Evolutionary conservation across 2,329 filamentous ascomycete genomes (phyloP), one percentile per base, ranked within the genome.

Genomic region (Aspergillus cejpii): DNA sequence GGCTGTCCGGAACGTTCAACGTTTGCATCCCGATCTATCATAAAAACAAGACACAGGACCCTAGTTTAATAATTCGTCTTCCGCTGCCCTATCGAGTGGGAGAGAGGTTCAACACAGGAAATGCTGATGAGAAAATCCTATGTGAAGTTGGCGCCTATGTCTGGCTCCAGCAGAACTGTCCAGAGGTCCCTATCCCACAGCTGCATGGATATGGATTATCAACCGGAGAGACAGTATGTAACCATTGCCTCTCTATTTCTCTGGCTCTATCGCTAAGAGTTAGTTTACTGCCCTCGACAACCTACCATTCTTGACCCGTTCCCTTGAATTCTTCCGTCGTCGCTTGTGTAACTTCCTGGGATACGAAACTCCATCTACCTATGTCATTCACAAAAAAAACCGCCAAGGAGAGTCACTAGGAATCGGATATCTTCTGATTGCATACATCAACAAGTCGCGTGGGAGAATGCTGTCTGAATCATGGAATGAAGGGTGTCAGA

Each of bases 81-180:
- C 56, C 55, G 3, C 45, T 62, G 2, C 58, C 56, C 4, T 59
- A 61, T 34, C 47, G 48, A 6, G 37, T 59, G 3, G 60, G 54
- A 3, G 57, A 63, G 15, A 39, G 37, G 1, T 50, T 45, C 33
- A 26, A 45, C 17, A 52, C 58, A 12, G 56, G 56, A 6, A 63
- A 61, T 42, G 44, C 41, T 6, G 58, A 61, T 47, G 58, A 62
- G 45, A 64, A 62, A 39, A 33, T 61, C 26, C 41, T 41, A 17
- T 62, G 52, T 47, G 58, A 64, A 39, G 59, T 51, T 11, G 56
- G 44, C 3, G 55, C 59, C 12, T 64, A 60, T 48, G 49, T 50
- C 23, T 63, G 55, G 59, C 46, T 61, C n/a, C 44, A 55, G 34
- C 44, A 56, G 31, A 52, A 58, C 17, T 60, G 57, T 43, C 58